Conservation (phyloP, 768 basidiomycete species). For the Mycena vulgaris region DNA sequence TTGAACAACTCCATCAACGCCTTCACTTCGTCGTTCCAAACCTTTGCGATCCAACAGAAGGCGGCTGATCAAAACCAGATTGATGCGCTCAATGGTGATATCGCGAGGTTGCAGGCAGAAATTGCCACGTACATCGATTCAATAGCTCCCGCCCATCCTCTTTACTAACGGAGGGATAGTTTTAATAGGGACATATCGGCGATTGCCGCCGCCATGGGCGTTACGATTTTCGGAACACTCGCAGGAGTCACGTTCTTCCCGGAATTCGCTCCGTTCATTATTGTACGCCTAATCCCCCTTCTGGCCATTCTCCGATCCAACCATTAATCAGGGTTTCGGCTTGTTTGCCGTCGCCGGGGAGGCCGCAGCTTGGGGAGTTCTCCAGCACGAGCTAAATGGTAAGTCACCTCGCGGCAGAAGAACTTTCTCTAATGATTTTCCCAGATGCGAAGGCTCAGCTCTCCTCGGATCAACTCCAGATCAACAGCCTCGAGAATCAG, state of each 20-base stretch:
- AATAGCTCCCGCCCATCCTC: neutral
- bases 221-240: neutral
- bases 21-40: neutral
- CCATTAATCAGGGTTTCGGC: neutral
- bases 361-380: neutral
- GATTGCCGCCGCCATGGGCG: neutral
- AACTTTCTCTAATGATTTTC: neutral
- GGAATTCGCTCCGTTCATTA: neutral
- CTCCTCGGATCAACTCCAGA: neutral
- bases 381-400: neutral
- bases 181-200: neutral
- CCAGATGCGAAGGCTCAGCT: neutral
- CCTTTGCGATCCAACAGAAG: neutral
- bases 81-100: neutral
- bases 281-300: neutral
- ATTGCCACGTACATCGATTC: neutral
- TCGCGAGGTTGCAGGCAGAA: neutral
- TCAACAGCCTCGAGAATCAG: neutral
- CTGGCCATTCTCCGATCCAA: neutral
- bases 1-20: constrained; percentile 13
- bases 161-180: neutral
- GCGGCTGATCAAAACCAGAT: constrained; percentile 2
- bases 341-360: constrained; percentile 2
- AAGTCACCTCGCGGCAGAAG: neutral
- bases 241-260: neutral